Percentiles rank a stretch among this genome's conserved stretches.
Conservation (phyloP, 805 yeast species). For the Ogataea polymorpha region DNA sequence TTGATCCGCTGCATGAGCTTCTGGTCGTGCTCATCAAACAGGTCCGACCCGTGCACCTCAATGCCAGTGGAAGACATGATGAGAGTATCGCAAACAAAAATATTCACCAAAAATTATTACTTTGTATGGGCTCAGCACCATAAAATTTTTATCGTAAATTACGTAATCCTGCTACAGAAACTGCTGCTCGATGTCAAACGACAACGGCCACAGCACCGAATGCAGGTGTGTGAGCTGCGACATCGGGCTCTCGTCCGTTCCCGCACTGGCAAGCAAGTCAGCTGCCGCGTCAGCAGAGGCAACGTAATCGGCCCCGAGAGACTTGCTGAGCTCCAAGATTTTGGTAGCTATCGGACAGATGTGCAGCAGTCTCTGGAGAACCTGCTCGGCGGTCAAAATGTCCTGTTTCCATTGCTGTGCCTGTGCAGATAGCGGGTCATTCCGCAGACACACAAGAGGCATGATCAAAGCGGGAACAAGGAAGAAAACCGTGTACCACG, state of each 20-base stretch:
- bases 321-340: constrained; percentile 11
- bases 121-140: neutral
- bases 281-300: neutral
- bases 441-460: constrained; percentile 16
- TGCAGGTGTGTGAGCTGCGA: constrained; percentile 14
- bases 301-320: constrained; percentile 9
- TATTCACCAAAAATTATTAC: neutral
- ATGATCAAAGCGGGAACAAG: constrained; percentile 17
- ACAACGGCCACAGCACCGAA: constrained; percentile 16
- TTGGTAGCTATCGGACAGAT: constrained; percentile 13
- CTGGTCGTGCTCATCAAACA: constrained; percentile 15
- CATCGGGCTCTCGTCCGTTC: constrained; percentile 15
- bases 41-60: neutral
- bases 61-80: constrained; percentile 6
- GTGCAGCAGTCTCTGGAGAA: constrained; percentile 6
- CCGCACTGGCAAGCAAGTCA: constrained; percentile 1
- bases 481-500: constrained; percentile 19
- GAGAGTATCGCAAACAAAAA: neutral
- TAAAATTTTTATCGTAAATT: constrained; percentile 12
- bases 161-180: constrained; percentile 14
- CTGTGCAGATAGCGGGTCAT: constrained; percentile 5
- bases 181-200: constrained; percentile 12
- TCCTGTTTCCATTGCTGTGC: constrained; percentile 10
- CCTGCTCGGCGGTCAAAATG: constrained; percentile 4
- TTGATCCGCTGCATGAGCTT: constrained; percentile 17